Evolutionary conservation across 176 grass and related monocot species (phyloP), one percentile per base, ranked within the genome.

Genomic region (Dactylis glomerata): DNA sequence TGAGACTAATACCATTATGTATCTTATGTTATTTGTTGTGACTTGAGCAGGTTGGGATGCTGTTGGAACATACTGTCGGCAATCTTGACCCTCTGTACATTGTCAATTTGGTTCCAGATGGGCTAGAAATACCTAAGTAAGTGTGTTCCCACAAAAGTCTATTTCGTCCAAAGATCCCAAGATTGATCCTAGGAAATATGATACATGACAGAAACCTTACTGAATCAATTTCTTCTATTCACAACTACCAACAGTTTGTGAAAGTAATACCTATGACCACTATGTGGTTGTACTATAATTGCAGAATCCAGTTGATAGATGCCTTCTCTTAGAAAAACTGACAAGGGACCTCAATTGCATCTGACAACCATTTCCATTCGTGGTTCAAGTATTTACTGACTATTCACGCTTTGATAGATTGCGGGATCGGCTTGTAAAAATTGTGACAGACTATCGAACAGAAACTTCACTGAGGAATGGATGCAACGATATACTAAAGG

Each of bases 401-500:
- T 44, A 19, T 9, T 76, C 3, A 8, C 15, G 28, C 38, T 89
- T 76, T 88, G 47, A 74, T 69, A 99, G 96, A 72, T 91, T 99
- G 88, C 83, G 96, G 66, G 93, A 92, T 85, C 86, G 91, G 49
- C 93, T 99, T 76, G 96, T 99, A 46, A 99, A 99, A 79, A 96
- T 99, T 82, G 94, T 99, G 51, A 96, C 93, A 12, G 91, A 99
- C 81, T 99, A 99, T 80, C 89, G 93, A 83, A 99, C 96, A 40
- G 96, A 99, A 89, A 99, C 93, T 50, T 99, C 96, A 52, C 86
- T 99, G 47, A 82, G 96, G 36, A 87, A 96, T 70, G 96, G 96
- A 80, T 99, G 96, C 84, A 99, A 99, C 32, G 93, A 92, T 90
- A 99, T 99, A 83, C 91, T 99, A 38, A 99, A 96, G 96, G 96